These are phyloP conservation scores for Gaillardinia entomophila DNA, from an alignment of 805 yeast genomes.

Conservation along the genomic window DNA sequence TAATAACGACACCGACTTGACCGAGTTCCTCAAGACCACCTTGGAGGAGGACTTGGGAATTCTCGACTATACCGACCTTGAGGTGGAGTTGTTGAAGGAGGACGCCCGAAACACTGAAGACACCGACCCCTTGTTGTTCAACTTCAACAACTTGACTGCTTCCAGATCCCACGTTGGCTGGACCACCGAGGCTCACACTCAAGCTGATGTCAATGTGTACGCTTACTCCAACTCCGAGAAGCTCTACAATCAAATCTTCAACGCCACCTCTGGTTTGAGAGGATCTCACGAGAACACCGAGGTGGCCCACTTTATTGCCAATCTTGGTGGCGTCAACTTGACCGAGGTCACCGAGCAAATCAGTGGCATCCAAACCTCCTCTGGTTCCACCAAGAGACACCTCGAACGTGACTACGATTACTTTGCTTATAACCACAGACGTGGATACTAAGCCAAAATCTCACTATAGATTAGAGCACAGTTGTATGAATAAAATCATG, in stretches of 20 bases:
- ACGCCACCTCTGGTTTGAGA: conserved; percentile 39
- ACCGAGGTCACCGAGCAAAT: conserved; percentile 42
- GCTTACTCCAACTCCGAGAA: conserved; percentile 60
- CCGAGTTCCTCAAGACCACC: conserved; percentile 48
- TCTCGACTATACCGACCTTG: conserved; percentile 47
- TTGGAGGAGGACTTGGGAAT: conserved; percentile 67
- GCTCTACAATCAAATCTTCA: conserved; percentile 20
- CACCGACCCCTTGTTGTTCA: conserved; percentile 40
- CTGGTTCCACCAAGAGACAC: no score
- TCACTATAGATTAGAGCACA: no score
- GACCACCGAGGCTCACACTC: conserved; percentile 95
- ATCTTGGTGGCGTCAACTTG: conserved; percentile 45
- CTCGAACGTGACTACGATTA: no score
- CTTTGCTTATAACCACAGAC: no score
- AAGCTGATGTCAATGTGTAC: conserved; percentile 91
- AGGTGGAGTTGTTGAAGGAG: conserved; percentile 25
- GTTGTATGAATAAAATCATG: no score
- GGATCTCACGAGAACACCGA: conserved; percentile 89
- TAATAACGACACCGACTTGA: conserved; percentile 17
- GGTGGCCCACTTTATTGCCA: conserved; percentile 68
- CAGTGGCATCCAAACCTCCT: no score
- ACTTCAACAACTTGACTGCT: conserved; percentile 67
- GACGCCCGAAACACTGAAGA: conserved; percentile 5
- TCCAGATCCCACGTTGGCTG: conserved; percentile 89
- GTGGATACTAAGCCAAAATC: no score